Conservation (phyloP, 768 basidiomycete species). For the Wakefieldia striispora region DNA sequence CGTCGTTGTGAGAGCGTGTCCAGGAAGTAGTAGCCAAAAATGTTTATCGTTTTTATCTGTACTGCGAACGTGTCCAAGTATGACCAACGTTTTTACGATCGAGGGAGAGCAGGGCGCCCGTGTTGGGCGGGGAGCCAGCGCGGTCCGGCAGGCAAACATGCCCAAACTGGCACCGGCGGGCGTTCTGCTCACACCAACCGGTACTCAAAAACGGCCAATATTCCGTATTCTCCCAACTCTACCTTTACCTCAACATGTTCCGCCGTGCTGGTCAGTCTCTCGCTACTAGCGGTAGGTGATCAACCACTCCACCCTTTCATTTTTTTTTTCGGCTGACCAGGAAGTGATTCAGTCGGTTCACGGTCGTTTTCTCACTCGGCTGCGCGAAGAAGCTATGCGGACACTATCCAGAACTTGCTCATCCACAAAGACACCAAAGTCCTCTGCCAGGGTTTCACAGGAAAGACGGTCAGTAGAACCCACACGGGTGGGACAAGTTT, state of each 20-base stretch:
- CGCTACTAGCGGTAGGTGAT: constrained; percentile 46
- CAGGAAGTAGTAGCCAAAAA: constrained; percentile 12
- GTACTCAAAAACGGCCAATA: constrained; percentile 6
- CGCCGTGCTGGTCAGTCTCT: constrained; percentile 60
- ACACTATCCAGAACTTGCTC: constrained; percentile 87
- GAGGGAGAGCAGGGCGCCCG: too few relatives aligned
- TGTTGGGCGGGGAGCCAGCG: too few relatives aligned
- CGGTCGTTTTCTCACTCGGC: constrained; percentile 81
- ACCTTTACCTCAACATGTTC: constrained; percentile 41
- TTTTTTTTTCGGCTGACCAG: background rate
- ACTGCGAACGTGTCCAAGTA: constrained; percentile 1
- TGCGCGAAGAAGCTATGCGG: constrained; percentile 75
- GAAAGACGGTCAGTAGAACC: constrained; percentile 74
- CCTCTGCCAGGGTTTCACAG: constrained; percentile 88
- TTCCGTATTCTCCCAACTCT: constrained; percentile 9
- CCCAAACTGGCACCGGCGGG: constrained; percentile 25
- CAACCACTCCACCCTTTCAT: background rate
- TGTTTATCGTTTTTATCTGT: constrained; percentile 12
- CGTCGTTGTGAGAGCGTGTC: constrained; percentile 9
- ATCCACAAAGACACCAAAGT: constrained; percentile 96
- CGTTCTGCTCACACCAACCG: constrained; percentile 14
- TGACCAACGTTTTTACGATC: background rate
- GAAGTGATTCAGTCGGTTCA: constrained; percentile 50
- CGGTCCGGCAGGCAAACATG: constrained; percentile 17
- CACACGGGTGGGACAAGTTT: background rate